Evolutionary conservation across 495 filamentous ascomycete species (phyloP).

Genomic region (Daldinia childiae): DNA sequence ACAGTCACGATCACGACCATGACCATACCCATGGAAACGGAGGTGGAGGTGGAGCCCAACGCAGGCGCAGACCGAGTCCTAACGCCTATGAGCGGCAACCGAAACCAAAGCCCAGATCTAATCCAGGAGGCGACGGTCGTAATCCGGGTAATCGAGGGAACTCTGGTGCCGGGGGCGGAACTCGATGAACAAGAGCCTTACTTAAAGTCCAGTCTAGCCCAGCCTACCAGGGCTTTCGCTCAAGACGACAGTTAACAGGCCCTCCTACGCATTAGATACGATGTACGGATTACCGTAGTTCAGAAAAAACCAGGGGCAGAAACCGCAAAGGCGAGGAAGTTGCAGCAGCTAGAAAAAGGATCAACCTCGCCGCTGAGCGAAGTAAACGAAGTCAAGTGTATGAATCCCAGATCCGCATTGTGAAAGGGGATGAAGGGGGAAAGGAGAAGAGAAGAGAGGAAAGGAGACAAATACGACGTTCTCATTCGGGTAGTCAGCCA

Average conservation of each 20-base stretch:
- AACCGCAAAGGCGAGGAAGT: background rate
- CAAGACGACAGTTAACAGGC: background rate
- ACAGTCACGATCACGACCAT: conserved; percentile 52
- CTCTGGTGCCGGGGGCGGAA: background rate
- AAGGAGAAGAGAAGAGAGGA: background rate
- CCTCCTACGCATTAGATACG: background rate
- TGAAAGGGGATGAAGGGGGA: background rate
- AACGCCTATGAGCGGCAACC: conserved; percentile 98
- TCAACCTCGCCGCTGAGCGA: background rate
- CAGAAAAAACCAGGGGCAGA: background rate
- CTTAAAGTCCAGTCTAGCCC: background rate
- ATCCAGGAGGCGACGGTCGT: conserved; percentile 16
- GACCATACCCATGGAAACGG: conserved; percentile 50
- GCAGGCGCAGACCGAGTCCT: conserved; percentile 73
- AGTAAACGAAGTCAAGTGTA: background rate
- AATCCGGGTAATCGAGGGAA: conserved; percentile 11
- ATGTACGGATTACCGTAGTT: background rate
- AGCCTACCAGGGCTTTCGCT: background rate
- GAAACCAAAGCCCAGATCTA: conserved; percentile 56
- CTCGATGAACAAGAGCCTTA: background rate
- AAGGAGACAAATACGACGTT: background rate
- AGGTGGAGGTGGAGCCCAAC: conserved; percentile 49
- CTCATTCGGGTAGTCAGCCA: background rate
- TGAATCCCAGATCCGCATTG: background rate
- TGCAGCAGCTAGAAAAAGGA: background rate